Evolutionary conservation across 306 rosid genomes (phyloP).

Genomic region (Quercus variabilis): DNA sequence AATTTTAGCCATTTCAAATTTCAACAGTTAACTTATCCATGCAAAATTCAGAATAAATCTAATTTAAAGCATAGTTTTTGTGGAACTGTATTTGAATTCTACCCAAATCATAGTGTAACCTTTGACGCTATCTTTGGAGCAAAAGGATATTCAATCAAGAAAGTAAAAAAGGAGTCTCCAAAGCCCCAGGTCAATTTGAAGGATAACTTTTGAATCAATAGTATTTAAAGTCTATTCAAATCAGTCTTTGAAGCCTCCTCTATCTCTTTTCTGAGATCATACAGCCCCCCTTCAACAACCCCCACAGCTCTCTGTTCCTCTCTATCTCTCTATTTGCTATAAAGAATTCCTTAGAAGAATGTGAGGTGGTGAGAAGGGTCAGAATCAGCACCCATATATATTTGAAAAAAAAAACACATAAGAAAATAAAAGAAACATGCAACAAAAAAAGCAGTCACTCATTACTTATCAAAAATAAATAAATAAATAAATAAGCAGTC

Average conservation of each 20-base stretch:
- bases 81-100: neutral
- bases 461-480: too few species aligned
- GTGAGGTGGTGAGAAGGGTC: too few species aligned
- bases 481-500: neutral
- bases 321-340: neutral
- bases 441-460: neutral
- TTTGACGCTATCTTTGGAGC: neutral
- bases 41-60: neutral
- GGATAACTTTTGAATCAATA: neutral
- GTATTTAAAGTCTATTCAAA: too few species aligned
- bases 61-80: neutral
- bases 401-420: neutral
- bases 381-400: neutral
- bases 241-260: neutral
- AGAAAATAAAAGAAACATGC: neutral
- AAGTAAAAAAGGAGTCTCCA: neutral
- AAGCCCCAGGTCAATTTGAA: neutral
- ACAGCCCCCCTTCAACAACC: neutral
- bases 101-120: neutral
- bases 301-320: neutral
- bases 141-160: neutral
- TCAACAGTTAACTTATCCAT: neutral
- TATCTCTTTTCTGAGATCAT: neutral
- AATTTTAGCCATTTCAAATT: neutral
- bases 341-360: neutral